A percentile compares a stretch with the other conserved stretches of the same genome.
These are phyloP conservation scores for Aspergillus fructus DNA, from an alignment of 2,329 filamentous ascomycete species.

Conservation along the genomic window DNA sequence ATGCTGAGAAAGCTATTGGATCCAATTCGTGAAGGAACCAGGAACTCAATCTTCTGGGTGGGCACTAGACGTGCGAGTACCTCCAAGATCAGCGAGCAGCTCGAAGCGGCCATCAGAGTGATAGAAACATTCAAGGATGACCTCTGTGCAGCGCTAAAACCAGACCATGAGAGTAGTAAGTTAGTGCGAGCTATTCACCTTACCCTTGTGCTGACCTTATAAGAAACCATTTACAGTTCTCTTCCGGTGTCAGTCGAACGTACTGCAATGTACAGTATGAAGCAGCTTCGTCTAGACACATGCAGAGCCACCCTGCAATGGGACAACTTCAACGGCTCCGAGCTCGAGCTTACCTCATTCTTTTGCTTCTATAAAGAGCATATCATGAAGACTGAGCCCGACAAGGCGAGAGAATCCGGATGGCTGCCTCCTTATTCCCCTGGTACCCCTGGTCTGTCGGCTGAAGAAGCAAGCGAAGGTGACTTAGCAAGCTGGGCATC, in stretches of 20 bases:
- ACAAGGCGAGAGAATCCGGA: constrained; percentile 17
- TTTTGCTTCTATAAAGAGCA: constrained; percentile 21
- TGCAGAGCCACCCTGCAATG: constrained; percentile 21
- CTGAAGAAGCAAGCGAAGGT: constrained; percentile 5
- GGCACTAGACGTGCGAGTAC: constrained; percentile 11
- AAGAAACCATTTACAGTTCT: constrained; percentile 18
- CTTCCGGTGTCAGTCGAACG: constrained; percentile 13
- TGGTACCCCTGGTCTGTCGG: constrained; percentile 12
- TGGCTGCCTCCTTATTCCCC: constrained; percentile 19
- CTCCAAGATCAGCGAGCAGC: constrained; percentile 14
- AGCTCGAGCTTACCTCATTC: constrained; percentile 21
- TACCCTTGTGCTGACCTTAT: background rate
- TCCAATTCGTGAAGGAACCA: constrained; percentile 20
- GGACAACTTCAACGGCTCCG: constrained; percentile 16
- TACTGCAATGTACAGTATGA: constrained; percentile 17
- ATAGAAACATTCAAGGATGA: constrained; percentile 25
- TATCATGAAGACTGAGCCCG: constrained; percentile 11
- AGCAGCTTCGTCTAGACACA: constrained; percentile 19
- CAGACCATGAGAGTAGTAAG: constrained; percentile 18
- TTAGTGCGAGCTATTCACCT: background rate
- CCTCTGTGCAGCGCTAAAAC: constrained; percentile 9
- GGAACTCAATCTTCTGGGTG: constrained; percentile 19
- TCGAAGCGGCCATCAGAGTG: constrained; percentile 19
- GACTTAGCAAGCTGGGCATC: constrained; percentile 18
- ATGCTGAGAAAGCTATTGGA: constrained; percentile 23